A percentile compares a stretch with the other conserved stretches of the same genome.
Evolutionary conservation across 1,139 yeast genomes (phyloP).

Genomic region (Candida tropicalis): DNA sequence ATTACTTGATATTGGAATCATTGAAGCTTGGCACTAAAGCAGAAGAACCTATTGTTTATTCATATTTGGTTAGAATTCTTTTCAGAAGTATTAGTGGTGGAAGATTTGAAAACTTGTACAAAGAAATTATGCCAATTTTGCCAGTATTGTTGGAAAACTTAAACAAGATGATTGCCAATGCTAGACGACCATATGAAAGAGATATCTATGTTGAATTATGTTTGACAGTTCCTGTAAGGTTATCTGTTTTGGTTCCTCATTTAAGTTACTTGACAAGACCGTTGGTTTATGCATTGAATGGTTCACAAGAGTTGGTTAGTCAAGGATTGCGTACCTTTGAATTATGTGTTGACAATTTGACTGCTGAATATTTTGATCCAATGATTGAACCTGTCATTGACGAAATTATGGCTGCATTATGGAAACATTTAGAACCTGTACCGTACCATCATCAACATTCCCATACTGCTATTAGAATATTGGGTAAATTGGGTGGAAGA

Average conservation of each 20-base stretch:
- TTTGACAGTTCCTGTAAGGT: constrained; percentile 90
- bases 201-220: constrained; percentile 94
- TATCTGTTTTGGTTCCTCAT: constrained; percentile 92
- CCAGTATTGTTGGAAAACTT: constrained; percentile 86
- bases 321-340: constrained; percentile 95
- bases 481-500: constrained; percentile 96
- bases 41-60: constrained; percentile 88
- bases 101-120: constrained; percentile 85
- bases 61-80: constrained; percentile 82
- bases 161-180: constrained; percentile 78
- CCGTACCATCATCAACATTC: constrained; percentile 94
- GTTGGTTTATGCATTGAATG: constrained; percentile 85
- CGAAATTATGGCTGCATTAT: constrained; percentile 89
- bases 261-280: constrained; percentile 87
- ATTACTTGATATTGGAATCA: constrained; percentile 78
- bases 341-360: constrained; percentile 93
- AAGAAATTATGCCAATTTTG: constrained; percentile 87
- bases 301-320: constrained; percentile 86
- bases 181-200: constrained; percentile 86
- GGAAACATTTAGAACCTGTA: constrained; percentile 88
- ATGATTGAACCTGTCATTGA: constrained; percentile 94
- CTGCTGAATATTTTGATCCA: constrained; percentile 97
- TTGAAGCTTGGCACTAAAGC: constrained; percentile 83
- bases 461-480: constrained; percentile 88
- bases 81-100: constrained; percentile 98